Evolutionary conservation across 352 stramenopile species (phyloP).

Genomic region (Aphanomyces astaci): DNA sequence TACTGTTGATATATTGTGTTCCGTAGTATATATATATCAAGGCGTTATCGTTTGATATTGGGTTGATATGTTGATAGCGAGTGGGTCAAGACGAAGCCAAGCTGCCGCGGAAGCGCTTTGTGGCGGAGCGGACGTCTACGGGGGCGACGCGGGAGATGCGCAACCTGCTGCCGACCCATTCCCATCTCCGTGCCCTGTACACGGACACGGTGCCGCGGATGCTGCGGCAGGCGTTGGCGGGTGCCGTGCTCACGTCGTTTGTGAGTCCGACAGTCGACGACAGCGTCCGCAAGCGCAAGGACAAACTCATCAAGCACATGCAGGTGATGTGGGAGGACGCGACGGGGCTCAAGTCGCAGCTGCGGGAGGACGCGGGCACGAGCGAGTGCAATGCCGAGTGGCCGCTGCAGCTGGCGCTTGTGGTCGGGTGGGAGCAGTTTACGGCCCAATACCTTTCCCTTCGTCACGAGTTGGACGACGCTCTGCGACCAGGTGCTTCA

Average conservation of each 20-base stretch:
- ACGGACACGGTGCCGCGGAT: slow-evolving; percentile 3
- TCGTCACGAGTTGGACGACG: background rate
- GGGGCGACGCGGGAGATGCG: slow-evolving; percentile 15
- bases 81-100: slow-evolving; percentile 16
- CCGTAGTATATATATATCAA: no score
- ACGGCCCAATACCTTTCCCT: slow-evolving; percentile 7
- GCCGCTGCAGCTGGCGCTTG: slow-evolving; percentile 1
- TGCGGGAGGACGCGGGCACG: slow-evolving; percentile 6
- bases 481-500: no score
- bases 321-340: background rate
- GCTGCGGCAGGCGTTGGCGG: slow-evolving; percentile 12
- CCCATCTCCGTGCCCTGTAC: background rate
- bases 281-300: slow-evolving; percentile 9
- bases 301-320: slow-evolving; percentile 21
- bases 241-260: slow-evolving; percentile 15
- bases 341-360: background rate
- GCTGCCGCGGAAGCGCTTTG: slow-evolving; percentile 22
- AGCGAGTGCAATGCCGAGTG: background rate
- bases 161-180: slow-evolving; percentile 9
- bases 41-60: no score
- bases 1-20: no score
- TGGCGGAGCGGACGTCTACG: slow-evolving; percentile 17
- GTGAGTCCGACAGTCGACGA: slow-evolving; percentile 2
- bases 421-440: slow-evolving; percentile 6
- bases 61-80: no score